These are phyloP conservation scores for Wickerhamiella alocasiicola DNA, from an alignment of 805 yeast genomes.

Conservation along the genomic window DNA sequence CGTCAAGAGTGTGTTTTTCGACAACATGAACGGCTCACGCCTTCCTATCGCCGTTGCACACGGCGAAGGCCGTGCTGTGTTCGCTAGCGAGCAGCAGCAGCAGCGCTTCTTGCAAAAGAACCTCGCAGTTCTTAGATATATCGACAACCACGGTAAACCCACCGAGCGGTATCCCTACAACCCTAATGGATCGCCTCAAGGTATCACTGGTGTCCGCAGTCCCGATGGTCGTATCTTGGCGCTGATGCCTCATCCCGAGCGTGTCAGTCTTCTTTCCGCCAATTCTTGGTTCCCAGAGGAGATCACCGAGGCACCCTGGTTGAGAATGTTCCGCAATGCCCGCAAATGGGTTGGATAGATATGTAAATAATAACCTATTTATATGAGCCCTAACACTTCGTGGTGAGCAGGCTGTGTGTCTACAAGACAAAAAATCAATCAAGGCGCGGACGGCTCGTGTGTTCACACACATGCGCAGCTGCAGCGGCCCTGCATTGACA, in stretches of 20 bases:
- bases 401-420: no score
- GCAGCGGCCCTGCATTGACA: no score
- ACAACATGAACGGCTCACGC: constrained; percentile 85
- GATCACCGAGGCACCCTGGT: constrained; percentile 64
- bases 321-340: constrained; percentile 80
- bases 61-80: constrained; percentile 91
- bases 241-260: constrained; percentile 99
- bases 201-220: constrained; percentile 82
- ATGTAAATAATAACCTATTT: no score
- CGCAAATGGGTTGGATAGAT: constrained; percentile 64
- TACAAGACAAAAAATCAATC: no score
- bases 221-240: constrained; percentile 93
- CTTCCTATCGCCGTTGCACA: constrained; percentile 97
- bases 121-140: constrained; percentile 60
- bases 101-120: constrained; percentile 36
- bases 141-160: constrained; percentile 78
- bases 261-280: constrained; percentile 75
- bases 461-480: no score
- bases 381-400: no score
- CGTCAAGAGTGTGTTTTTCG: constrained; percentile 52
- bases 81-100: constrained; percentile 36
- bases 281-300: constrained; percentile 75
- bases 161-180: constrained; percentile 83
- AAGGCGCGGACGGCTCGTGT: no score
- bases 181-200: constrained; percentile 92